Percentiles rank a stretch among this genome's conserved stretches.
These are phyloP conservation scores for Mortierella sp. DNA, from an alignment of 371 early-diverging fungal genomes.

Conservation along the genomic window DNA sequence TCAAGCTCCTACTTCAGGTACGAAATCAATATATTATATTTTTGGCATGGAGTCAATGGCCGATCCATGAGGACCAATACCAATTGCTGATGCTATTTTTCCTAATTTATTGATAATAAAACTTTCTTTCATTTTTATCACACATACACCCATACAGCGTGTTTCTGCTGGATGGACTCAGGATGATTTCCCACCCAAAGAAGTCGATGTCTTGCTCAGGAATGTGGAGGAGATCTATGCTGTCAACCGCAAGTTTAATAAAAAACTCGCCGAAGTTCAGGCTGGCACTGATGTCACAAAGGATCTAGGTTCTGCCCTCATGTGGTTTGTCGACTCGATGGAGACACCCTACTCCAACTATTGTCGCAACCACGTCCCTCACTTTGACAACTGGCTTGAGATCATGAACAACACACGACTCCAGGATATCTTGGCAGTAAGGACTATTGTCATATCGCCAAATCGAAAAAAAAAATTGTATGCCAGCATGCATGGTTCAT, in stretches of 20 bases:
- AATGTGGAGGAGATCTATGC: conserved; percentile 53
- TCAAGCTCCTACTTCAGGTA: conserved; percentile 56
- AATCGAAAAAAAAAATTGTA: no score
- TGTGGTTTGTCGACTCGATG: conserved; percentile 57
- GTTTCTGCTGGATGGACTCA: conserved; percentile 57
- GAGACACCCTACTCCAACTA: conserved; percentile 54
- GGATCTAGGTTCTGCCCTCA: conserved; percentile 40
- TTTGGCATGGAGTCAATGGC: background rate
- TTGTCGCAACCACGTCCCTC: conserved; percentile 53
- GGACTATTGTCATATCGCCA: background rate
- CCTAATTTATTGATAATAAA: background rate
- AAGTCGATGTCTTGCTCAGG: conserved; percentile 51
- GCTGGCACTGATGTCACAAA: conserved; percentile 29
- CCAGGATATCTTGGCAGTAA: conserved; percentile 53
- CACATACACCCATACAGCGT: conserved; percentile 26
- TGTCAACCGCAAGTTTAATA: conserved; percentile 53
- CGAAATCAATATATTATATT: background rate
- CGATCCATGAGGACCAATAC: background rate
- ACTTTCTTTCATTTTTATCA: background rate
- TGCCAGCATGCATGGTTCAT: background rate
- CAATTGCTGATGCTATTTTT: background rate
- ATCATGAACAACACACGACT: conserved; percentile 51
- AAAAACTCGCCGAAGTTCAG: conserved; percentile 46
- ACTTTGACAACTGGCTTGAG: conserved; percentile 54
- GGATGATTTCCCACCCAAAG: conserved; percentile 55